Base-by-base conservation (phyloP, 2,329 filamentous ascomycete genomes). In the Cordyceps javanica region DNA sequence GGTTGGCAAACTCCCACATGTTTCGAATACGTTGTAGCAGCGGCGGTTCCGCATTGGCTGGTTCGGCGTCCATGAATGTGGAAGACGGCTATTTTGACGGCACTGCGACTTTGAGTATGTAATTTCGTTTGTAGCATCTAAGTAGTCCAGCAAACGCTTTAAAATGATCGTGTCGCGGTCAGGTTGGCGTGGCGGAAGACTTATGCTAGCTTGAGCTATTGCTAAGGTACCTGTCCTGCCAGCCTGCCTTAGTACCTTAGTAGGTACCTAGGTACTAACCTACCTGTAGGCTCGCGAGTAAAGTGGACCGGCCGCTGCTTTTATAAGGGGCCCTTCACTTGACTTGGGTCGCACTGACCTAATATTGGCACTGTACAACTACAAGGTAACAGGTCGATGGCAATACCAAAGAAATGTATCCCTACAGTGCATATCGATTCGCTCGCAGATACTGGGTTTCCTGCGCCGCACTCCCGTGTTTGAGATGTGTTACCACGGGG, bases 1-100 rank as follows among this genome's bases (percentile, higher is more conserved):
- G 77, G 67, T 91, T 93, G 60, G 93, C 90, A 73, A 97, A 97
- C 72, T 97, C 89, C 92, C 93, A 97, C 81, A 90, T 91, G 69
- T 90, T 94, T 62, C 93, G 85, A 64, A 97, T 82, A 63, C 80
- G 85, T 59, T 84, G 76, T 28, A 95, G 77, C 56, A 85, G 65
- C 4, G 74, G 69, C 2, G 57, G 49, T 19, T 57, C 63, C 19
- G 59, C 61, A 25, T 61, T 28, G 19, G 26, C 26, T 14, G 50
- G 41, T 7, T 42, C 39, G 6, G 45, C 52, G 7, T 48, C 39
- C 58, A 28, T 53, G 8, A 16, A 28, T 23, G 34, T 2, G 16
- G n/a, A 14, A 26, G 25, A 16, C 2, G 48, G 7, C 13, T 51
- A 23, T 38, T 49, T 34, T 21, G 58, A 42, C 51, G 38, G 57